These are phyloP conservation scores for Sporothrix pallida DNA, from an alignment of 2,329 filamentous ascomycete species.

Conservation along the genomic window DNA sequence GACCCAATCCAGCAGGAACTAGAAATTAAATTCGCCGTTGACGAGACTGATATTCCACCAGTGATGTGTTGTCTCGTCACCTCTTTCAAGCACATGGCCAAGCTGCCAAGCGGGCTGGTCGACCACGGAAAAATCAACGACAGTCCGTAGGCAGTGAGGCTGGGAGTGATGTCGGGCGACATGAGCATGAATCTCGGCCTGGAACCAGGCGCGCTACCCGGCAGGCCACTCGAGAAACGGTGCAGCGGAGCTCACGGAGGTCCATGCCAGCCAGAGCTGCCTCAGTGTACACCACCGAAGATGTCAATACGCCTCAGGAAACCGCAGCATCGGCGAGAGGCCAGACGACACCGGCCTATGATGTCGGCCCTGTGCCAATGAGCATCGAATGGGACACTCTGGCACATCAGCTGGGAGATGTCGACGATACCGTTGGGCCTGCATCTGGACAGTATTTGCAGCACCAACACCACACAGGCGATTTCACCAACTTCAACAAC, in stretches of 20 bases:
- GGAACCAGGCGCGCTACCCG: background rate
- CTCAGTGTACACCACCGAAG: background rate
- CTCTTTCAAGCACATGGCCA: constrained; percentile 20
- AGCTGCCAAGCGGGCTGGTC: constrained; percentile 2
- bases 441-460: background rate
- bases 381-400: constrained; percentile 6
- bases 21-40: background rate
- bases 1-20: background rate
- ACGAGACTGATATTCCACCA: background rate
- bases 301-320: background rate
- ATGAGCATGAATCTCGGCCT: background rate
- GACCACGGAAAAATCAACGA: constrained; percentile 12
- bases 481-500: background rate
- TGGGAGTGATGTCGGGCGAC: background rate
- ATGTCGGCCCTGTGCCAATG: background rate
- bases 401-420: background rate
- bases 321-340: background rate
- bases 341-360: background rate
- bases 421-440: background rate
- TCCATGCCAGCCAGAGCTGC: background rate
- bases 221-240: background rate
- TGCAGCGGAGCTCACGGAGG: background rate
- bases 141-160: background rate
- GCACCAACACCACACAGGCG: background rate
- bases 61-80: constrained; percentile 21